Base-by-base conservation (phyloP, 2,329 filamentous ascomycete species). In the Podosphaera aphanis region DNA sequence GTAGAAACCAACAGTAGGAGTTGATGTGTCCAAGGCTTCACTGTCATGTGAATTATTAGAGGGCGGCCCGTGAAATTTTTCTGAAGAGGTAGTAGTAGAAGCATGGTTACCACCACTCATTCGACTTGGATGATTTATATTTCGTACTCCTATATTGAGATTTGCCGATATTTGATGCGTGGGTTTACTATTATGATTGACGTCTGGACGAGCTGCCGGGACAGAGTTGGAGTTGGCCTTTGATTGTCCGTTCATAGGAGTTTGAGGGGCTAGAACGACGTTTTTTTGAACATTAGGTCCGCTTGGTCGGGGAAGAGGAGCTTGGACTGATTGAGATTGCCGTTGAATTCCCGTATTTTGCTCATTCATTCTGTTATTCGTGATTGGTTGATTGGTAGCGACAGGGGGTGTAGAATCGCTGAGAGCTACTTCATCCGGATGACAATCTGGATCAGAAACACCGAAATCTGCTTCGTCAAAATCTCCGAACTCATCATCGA, bases 401-500 rank as follows among this genome's bases (percentile, higher is more conserved):
- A 13, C 7, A 38, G 41, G 15, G 5, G 40, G 46, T 15, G 38
- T 33, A 5, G 53, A 46, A n/a, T 59, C 59, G 6, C 68, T 62
- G 11, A 86, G 61, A 25, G 70, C 62, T n/a, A 88, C 68, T 57
- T 88, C 83, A 58, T 90, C 82, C 3, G 81, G 80, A 55, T 85
- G 77, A 18, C 71, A 77, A 43, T 59, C 53, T 38, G 83, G 70
- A 49, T 61, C 59, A 42, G 81, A 70, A 6, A 80, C 77, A 43
- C 71, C 75, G 56, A 86, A 84, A 59, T 85, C 81, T 44, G 73
- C 77, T 61, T 83, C 79, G 55, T 84, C 80, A 57, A 85, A 79
- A 49, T 83, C 74, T 20, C 42, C 42, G 19, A 31, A 52, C 53
- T 62, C 57, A 25, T 62, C 7, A 13, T 47, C 46, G n/a, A 46